Conservation (phyloP, 2,329 filamentous ascomycete genomes). For the Tolypocladium inflatum region DNA sequence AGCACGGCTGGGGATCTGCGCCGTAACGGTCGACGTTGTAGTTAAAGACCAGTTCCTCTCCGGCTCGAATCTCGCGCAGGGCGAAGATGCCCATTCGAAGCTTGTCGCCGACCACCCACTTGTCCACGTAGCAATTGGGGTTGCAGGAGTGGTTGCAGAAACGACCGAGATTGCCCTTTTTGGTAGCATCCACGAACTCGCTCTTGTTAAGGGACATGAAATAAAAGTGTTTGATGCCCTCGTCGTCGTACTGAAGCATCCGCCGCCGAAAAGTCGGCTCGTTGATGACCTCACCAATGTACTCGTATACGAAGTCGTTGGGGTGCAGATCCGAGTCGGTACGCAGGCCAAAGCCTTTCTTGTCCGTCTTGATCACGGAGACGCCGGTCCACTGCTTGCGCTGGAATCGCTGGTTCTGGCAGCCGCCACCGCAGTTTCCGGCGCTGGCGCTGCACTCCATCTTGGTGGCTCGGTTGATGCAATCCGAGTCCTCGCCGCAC, state of each 20-base stretch:
- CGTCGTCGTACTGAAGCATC: slow-evolving; percentile 87
- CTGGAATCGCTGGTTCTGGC: slow-evolving; percentile 93
- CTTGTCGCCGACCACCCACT: slow-evolving; percentile 97
- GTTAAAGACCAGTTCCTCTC: slow-evolving; percentile 96
- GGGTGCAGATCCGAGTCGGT: slow-evolving; percentile 67
- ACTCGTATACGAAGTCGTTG: slow-evolving; percentile 94
- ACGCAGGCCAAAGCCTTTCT: slow-evolving; percentile 91
- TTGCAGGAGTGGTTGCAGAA: slow-evolving; percentile 99
- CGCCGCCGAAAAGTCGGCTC: slow-evolving; percentile 81
- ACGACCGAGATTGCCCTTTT: slow-evolving; percentile 87
- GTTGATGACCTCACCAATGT: slow-evolving; percentile 96
- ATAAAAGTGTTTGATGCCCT: slow-evolving; percentile 98
- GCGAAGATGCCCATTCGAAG: slow-evolving; percentile 98
- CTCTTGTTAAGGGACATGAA: slow-evolving; percentile 98
- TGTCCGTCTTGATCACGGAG: slow-evolving; percentile 93
- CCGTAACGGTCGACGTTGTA: slow-evolving; percentile 99
- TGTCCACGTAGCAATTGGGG: slow-evolving; percentile 98
- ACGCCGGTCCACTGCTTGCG: slow-evolving; percentile 83
- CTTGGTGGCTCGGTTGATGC: slow-evolving; percentile 96
- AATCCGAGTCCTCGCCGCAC: slow-evolving; percentile 93
- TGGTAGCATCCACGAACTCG: slow-evolving; percentile 96
- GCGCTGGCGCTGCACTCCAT: slow-evolving; percentile 84
- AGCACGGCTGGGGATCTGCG: slow-evolving; percentile 92
- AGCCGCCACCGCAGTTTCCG: slow-evolving; percentile 73
- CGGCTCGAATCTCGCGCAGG: slow-evolving; percentile 70